A percentile compares a stretch with the other conserved stretches of the same genome.
Conservation (phyloP, 169 alveolate genomes). For the Eimeria praecox region DNA sequence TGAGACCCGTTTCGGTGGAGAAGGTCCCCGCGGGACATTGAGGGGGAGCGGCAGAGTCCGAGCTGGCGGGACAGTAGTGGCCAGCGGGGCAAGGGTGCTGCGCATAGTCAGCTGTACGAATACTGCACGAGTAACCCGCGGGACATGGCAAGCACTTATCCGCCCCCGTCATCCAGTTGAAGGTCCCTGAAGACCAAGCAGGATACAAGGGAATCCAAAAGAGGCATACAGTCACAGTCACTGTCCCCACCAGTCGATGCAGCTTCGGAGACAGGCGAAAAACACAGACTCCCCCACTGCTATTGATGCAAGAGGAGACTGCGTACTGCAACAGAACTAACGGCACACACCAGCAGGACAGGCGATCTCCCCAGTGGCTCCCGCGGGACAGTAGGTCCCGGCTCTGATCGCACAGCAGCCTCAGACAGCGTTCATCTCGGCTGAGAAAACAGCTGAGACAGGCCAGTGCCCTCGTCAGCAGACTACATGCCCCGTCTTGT, state of each 20-base stretch:
- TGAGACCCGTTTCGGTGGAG: slow-evolving; percentile 2
- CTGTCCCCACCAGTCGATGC: not conserved
- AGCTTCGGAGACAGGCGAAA: not conserved
- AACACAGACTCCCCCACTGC: not conserved
- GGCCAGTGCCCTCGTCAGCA: no score
- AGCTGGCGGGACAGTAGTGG: slow-evolving; percentile 47
- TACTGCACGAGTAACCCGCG: slow-evolving; percentile 11
- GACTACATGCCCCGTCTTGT: no score
- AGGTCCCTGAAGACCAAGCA: not conserved
- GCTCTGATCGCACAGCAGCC: slow-evolving; percentile 23
- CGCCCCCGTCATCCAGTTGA: slow-evolving; percentile 7
- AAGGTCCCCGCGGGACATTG: slow-evolving; percentile 70
- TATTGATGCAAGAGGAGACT: not conserved
- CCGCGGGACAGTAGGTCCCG: slow-evolving; percentile 47
- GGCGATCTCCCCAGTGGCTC: slow-evolving; percentile 31
- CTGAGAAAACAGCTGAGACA: not conserved
- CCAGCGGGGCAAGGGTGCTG: not conserved
- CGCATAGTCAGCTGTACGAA: not conserved
- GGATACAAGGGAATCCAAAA: not conserved
- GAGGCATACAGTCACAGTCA: not conserved
- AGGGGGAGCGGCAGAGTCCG: slow-evolving; percentile 7
- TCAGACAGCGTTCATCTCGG: not conserved
- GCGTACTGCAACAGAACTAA: not conserved
- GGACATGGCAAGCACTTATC: not conserved
- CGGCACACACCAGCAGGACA: slow-evolving; percentile 8